Evolutionary conservation across 768 basidiomycete genomes (phyloP), one percentile per base, ranked within the genome.

Genomic region (Mycena metata): DNA sequence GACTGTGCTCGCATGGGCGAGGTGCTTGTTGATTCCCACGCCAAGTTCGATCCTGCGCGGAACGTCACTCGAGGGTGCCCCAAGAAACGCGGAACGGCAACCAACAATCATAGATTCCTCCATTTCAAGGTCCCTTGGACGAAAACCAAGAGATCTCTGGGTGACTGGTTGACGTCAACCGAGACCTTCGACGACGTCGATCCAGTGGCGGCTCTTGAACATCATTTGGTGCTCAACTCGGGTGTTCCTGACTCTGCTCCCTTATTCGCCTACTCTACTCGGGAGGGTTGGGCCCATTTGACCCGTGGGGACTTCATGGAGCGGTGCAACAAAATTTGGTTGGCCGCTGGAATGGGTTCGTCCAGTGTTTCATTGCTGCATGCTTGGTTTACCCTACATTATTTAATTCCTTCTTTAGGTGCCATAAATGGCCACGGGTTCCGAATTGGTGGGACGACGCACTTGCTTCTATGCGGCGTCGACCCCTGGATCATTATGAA

Each of bases 81-180:
- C 11, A 43, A 43, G 41, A 54, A 42, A 3, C 61, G 61, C 6
- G 61, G 61, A 0, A 10, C 23, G 2, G 41, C 61, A 0, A 1
- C 39, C 0, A 62, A 62, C 16, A 23, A 23, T 4, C 61, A 62
- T 19, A 33, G 42, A 12, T 62, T 54, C 12, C 5, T 62, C 12
- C 39, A n/a, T 0, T 52, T 62, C 42, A 62, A 54, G 13, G 42
- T 62, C 0, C 61, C 61, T 1, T 54, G 51, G 51, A 52, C 61
- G 2, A 62, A 52, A 10, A 62, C 51, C 4, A 17, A 21, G 6
- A 12, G 19, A 19, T 7, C 50, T 3, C 6, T 21, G 3, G 61
- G 61, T 15, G 61, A 62, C 16, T 54, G 51, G 60, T 39, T 62
- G 2, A 52, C 73, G 73, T 74, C 78, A 74, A 76, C 56, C 77